These are phyloP conservation scores for Neckera pumila DNA, from an alignment of 225 moss, liverwort and hornwort genomes.

Conservation along the genomic window DNA sequence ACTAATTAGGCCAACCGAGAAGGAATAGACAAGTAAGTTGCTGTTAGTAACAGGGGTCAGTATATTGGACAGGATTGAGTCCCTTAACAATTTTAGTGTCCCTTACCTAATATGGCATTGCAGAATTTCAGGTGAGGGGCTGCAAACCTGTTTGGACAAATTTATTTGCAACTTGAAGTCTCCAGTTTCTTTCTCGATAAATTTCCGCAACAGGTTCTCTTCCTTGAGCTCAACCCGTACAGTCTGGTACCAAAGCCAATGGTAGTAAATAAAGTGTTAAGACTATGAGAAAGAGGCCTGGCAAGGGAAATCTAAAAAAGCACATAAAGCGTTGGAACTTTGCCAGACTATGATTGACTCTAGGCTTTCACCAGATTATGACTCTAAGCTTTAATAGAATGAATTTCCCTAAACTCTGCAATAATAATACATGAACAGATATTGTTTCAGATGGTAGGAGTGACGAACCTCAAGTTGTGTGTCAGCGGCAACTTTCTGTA, in stretches of 20 bases:
- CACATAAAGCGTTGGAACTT: neutral
- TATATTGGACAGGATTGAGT: neutral
- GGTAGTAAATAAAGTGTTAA: neutral
- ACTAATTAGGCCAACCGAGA: neutral
- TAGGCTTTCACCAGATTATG: neutral
- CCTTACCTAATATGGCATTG: neutral
- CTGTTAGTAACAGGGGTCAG: neutral
- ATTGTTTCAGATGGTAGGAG: neutral
- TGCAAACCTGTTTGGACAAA: slow-evolving; percentile 19
- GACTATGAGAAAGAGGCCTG: neutral
- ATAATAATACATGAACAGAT: neutral
- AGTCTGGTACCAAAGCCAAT: neutral
- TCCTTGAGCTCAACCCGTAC: slow-evolving; percentile 29
- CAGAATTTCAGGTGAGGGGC: neutral
- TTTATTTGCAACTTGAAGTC: slow-evolving; percentile 6
- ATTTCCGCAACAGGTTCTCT: slow-evolving; percentile 34
- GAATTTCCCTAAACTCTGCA: neutral
- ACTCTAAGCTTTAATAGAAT: neutral
- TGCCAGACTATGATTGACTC: neutral
- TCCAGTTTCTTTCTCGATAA: slow-evolving; percentile 28
- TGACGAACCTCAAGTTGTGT: slow-evolving; percentile 30
- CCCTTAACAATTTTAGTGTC: neutral
- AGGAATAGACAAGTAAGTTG: neutral
- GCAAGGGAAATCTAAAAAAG: neutral
- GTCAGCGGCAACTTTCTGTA: slow-evolving; percentile 19